Evolutionary conservation across 78 protist species (phyloP).

Genomic region (Dictyostelium brefeldianum): DNA sequence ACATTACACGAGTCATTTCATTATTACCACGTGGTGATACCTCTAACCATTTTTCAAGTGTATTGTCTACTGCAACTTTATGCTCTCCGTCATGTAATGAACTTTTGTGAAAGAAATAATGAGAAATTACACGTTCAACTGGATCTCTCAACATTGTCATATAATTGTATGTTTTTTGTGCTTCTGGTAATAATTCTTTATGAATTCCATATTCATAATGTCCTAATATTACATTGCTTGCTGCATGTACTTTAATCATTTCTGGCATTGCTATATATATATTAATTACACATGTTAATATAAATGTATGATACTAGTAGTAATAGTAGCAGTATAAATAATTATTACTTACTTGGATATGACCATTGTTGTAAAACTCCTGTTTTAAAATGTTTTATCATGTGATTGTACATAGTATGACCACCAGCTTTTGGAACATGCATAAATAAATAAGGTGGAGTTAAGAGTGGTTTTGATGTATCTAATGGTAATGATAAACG

Average conservation of each 20-base stretch:
- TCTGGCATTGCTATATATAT: neutral
- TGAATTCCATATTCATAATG: constrained; percentile 1
- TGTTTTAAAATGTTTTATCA: neutral
- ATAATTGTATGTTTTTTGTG: constrained; percentile 22
- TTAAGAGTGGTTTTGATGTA: constrained; percentile 35
- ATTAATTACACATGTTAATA: too few relatives aligned
- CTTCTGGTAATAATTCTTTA: neutral
- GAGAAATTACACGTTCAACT: constrained; percentile 28
- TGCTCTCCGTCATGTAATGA: constrained; percentile 8
- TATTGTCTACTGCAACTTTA: neutral
- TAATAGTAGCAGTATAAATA: too few relatives aligned
- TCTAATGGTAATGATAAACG: neutral
- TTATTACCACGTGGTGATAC: constrained; percentile 32
- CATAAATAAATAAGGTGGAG: constrained; percentile 28
- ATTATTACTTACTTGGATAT: neutral
- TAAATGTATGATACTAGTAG: too few relatives aligned
- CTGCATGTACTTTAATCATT: neutral
- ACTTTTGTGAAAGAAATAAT: constrained; percentile 38
- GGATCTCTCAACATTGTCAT: constrained; percentile 64
- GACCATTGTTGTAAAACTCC: neutral
- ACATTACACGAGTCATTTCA: constrained; percentile 21
- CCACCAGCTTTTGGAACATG: constrained; percentile 59
- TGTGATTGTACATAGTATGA: neutral
- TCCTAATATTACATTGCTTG: neutral
- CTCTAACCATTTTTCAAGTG: constrained; percentile 23